Evolutionary conservation across 164 flowering plant species (phyloP).

Genomic region (Dillenia turbinata): DNA sequence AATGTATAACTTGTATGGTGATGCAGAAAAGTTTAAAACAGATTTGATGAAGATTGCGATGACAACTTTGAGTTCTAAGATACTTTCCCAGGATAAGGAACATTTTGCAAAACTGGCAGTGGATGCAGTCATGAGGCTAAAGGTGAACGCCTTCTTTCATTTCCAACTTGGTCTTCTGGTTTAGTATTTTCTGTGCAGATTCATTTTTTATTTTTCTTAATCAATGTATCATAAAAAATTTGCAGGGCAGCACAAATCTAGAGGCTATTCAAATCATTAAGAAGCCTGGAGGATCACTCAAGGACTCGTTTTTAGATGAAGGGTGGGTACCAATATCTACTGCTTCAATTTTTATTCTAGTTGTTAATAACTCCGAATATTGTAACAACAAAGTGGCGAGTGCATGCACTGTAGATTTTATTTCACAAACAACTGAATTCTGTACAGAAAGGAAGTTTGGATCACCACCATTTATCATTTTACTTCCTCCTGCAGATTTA

Average conservation of each 20-base stretch:
- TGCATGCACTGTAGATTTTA: too few relatives aligned
- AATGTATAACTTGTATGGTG: neutral
- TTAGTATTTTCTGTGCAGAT: neutral
- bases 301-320: constrained; percentile 93
- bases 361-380: too few relatives aligned
- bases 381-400: too few relatives aligned
- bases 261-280: constrained; percentile 96
- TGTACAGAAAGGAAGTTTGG: too few relatives aligned
- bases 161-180: neutral
- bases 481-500: constrained; percentile 49
- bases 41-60: constrained; percentile 96
- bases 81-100: constrained; percentile 92
- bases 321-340: constrained; percentile 45
- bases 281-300: constrained; percentile 95
- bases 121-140: constrained; percentile 94
- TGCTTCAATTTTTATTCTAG: too few relatives aligned
- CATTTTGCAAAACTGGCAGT: constrained; percentile 96
- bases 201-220: constrained; percentile 6
- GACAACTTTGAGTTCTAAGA: constrained; percentile 97
- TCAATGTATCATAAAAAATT: constrained; percentile 6
- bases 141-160: constrained; percentile 38
- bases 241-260: constrained; percentile 94
- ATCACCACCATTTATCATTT: too few relatives aligned
- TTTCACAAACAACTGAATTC: too few relatives aligned
- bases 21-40: constrained; percentile 72